These are phyloP conservation scores for Adenanthera pavonina DNA, from an alignment of 306 rosid species.

Conservation along the genomic window DNA sequence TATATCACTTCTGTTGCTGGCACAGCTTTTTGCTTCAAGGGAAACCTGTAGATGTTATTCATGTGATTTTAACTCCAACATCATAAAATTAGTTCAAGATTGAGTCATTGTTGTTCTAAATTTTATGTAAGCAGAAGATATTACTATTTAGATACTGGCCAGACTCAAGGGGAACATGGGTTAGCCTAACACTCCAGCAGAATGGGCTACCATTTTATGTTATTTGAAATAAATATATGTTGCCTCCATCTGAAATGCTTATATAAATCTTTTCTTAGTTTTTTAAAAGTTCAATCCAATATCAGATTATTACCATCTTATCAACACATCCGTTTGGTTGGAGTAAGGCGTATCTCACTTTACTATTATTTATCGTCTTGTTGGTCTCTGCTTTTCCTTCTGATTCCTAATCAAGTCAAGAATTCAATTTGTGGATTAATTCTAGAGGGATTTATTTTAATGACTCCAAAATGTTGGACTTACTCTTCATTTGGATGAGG, in stretches of 20 bases:
- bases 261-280: neutral
- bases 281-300: conserved; percentile 19
- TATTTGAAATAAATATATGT: neutral
- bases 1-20: neutral
- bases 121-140: conserved; percentile 3
- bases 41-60: neutral
- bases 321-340: neutral
- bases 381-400: conserved; percentile 21
- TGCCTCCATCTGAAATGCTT: conserved; percentile 14
- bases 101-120: neutral
- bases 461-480: conserved; percentile 12
- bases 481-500: too few relatives aligned
- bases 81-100: conserved; percentile 24
- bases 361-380: neutral
- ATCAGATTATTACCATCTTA: conserved; percentile 23
- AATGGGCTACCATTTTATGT: conserved; percentile 2
- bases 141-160: conserved; percentile 3
- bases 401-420: neutral
- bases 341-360: neutral
- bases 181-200: neutral
- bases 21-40: neutral
- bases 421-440: conserved; percentile 14
- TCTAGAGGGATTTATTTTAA: conserved; percentile 24
- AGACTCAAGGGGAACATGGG: conserved; percentile 17
- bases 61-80: conserved; percentile 1